Base-by-base conservation (phyloP, 2,329 filamentous ascomycete genomes). In the Penicillium sclerotigenum region DNA sequence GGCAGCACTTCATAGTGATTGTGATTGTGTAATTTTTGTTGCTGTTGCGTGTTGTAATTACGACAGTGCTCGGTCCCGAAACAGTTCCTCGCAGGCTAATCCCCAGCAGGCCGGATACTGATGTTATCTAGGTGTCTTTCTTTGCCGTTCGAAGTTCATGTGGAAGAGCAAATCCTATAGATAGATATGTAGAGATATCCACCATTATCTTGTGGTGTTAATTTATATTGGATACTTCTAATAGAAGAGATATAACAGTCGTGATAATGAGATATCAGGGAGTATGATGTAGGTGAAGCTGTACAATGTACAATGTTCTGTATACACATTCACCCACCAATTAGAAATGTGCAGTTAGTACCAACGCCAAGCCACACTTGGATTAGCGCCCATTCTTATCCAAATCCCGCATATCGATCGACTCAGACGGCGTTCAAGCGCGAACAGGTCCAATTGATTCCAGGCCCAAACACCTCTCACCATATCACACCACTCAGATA, bases 1-100 rank as follows among this genome's bases (percentile, higher is more conserved):
- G 31, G 38, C 37, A 48, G 52, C 45, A 36, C 34, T 14, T 53
- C 42, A 16, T 53, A 45, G n/a, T 52, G 50, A 54, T 20, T 14
- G 43, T 48, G 29, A 55, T 36, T 37, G 33, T 47, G 33, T 42
- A 45, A 47, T 57, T 29, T 47, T 48, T 54, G 47, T 47, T 40
- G 31, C 29, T 42, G 46, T 18, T 52, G 40, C 47, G 41, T 52
- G 47, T 52, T 56, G 47, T 56, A 52, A 56, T 52, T 56, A 56
- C 53, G 47, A 46, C 53, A 56, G 47, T 56, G 47, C 47, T 52
- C 14, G 49, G 50, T 47, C 41, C 29, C 33, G 26, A 54, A 56
- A 51, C 41, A 40, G 40, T 52, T 40, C 40, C 33, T 33, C 31
- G 34, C 31, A 43, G 52, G 47, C 22, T 46, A 20, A 46, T 52